Evolutionary conservation across 345 rosid species (phyloP), one percentile per base, ranked within the genome.

Genomic region (Garcia nutans): DNA sequence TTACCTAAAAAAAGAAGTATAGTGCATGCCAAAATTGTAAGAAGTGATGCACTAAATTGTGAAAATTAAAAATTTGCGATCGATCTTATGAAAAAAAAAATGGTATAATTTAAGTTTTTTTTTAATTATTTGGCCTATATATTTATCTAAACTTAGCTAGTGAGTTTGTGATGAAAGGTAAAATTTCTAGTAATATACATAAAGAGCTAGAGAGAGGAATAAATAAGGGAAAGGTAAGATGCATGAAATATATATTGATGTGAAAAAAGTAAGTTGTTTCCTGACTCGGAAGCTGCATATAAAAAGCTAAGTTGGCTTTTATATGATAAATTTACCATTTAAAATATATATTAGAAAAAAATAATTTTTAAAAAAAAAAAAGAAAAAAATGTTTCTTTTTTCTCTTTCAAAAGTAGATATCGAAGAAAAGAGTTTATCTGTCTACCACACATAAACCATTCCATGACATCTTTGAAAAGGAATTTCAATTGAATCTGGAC

Each of bases 361-460:
- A 9, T 47, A 8, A 8, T 47, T 47, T 8, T 1, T 1, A 47
- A 47, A 80, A 70, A 76, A 37, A 37, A 37, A 0, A 37, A 37
- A 5, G 52, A 65, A 72, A 82, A 80, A 70, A 74, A 45, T 22
- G 42, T 63, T 63, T 26, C 42, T 44, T 74, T 60, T 74, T 60
- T 72, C 10, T 33, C 59, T 57, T 69, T 63, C 52, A 74, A 78
- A 83, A 86, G 81, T 56, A 76, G 79, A 78, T 78, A 74, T 83
- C 76, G 66, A 84, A 80, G 82, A 85, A 83, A 78, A 81, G 86
- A 74, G 76, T n/a, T 71, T 75, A 74, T 78, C 79, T 82, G 88
- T 83, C 86, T 49, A 82, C 83, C 84, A 73, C 80, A 68, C 80
- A 81, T 20, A 74, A 47, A 9, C 50, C 50, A 47, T 9, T 66